Evolutionary conservation across 768 basidiomycete species (phyloP).

Genomic region (Agrocybe praecox): DNA sequence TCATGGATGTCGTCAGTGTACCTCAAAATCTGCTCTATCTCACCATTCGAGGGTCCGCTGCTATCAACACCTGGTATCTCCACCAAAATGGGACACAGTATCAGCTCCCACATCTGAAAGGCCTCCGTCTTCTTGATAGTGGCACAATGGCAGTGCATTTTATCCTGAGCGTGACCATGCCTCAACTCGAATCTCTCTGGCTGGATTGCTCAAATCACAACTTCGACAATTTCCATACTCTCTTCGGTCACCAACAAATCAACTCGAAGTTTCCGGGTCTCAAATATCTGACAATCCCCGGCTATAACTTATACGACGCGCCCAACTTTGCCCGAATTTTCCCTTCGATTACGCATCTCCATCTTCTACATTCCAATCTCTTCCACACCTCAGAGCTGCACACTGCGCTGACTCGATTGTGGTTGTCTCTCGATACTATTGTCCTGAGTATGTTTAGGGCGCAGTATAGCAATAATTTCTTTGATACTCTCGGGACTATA

Average conservation of each 20-base stretch:
- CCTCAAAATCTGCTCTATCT: constrained; percentile 28
- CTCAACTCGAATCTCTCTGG: constrained; percentile 37
- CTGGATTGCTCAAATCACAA: constrained; percentile 28
- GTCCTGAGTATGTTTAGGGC: constrained; percentile 30
- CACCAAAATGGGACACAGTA: constrained; percentile 15
- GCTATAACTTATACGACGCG: constrained; percentile 21
- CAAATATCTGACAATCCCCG: constrained; percentile 33
- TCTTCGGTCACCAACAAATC: constrained; percentile 24
- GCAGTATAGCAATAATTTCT: constrained; percentile 18
- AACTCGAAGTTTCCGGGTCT: constrained; percentile 30
- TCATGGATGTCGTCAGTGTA: constrained; percentile 19
- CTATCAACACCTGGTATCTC: constrained; percentile 19
- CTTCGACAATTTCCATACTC: constrained; percentile 18
- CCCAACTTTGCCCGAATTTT: constrained; percentile 25
- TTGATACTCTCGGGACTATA: constrained; percentile 14
- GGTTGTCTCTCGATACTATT: constrained; percentile 23
- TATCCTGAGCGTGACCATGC: constrained; percentile 28
- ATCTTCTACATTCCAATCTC: constrained; percentile 25
- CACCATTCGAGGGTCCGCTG: constrained; percentile 28
- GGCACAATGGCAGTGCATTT: constrained; percentile 26
- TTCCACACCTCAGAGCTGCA: constrained; percentile 19
- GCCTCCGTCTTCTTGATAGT: constrained; percentile 28
- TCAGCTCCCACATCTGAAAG: constrained; percentile 24
- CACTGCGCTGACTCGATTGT: constrained; percentile 15
- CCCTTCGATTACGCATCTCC: constrained; percentile 33